These are phyloP conservation scores for Colletotrichum salicis DNA, from an alignment of 2,329 filamentous ascomycete genomes.

Conservation along the genomic window DNA sequence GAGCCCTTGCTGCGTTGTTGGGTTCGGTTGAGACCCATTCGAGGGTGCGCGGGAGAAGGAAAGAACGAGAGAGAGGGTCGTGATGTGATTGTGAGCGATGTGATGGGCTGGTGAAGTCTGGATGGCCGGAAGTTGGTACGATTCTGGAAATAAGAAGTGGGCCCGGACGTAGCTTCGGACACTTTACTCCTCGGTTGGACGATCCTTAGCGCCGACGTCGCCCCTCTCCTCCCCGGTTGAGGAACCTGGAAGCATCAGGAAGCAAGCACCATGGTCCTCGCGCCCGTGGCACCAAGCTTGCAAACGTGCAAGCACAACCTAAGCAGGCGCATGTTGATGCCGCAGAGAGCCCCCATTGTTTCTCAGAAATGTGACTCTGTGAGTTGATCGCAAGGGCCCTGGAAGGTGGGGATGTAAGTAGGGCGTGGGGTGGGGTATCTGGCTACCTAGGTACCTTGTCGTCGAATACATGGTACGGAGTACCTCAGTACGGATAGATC, in stretches of 20 bases:
- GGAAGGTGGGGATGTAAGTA: not conserved
- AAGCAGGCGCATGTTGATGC: no score
- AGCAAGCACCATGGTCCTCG: not conserved
- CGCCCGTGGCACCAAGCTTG: no score
- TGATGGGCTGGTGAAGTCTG: not conserved
- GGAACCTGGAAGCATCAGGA: not conserved
- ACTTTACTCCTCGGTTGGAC: not conserved
- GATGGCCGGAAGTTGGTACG: not conserved
- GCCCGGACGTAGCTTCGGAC: slow-evolving; percentile 2
- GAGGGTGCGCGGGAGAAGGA: not conserved
- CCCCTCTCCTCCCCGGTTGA: not conserved
- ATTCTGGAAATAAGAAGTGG: slow-evolving; percentile 15
- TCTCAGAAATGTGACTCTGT: not conserved
- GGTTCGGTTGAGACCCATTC: not conserved
- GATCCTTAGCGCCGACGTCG: not conserved
- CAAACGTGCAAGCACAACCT: no score
- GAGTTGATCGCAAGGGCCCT: not conserved
- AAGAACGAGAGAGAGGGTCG: not conserved
- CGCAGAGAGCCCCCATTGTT: not conserved
- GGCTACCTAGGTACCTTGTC: not conserved
- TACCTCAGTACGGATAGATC: no score
- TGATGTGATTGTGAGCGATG: not conserved
- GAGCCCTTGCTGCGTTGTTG: not conserved
- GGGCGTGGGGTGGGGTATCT: no score
- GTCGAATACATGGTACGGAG: no score